Base-by-base conservation (phyloP, 768 basidiomycete genomes). In the Fistulinella prunicolor region DNA sequence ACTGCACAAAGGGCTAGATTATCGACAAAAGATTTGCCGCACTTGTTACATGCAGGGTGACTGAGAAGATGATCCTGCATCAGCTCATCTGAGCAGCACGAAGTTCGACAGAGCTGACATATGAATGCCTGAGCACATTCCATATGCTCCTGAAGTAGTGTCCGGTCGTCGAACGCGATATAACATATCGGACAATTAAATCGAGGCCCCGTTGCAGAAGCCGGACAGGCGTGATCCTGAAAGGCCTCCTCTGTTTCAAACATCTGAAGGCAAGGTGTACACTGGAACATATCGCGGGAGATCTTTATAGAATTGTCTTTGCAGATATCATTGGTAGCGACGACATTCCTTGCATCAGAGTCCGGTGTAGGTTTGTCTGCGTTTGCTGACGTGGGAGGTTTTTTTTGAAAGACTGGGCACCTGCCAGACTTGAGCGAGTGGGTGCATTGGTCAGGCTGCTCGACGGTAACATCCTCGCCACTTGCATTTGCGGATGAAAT, bases 21-120 rank as follows among this genome's bases (percentile, higher is more conserved):
- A 38, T 63, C 53, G 16, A 40, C 41, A 51, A 64, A 64, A 2
- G 38, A 24, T 20, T 44, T 49, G 42, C 23, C 38, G 12, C 63
- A 64, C 43, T 50, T 65, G 47, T 22, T 26, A 43, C 63, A 64
- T 7, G 53, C 47, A 4, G 63, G 58, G 41, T 64, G 63, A 13
- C 38, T 24, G 21, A 61, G 44, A 0, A 63, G 10, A 47, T 64
- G 63, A 24, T 65, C 61, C 20, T 61, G 50, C 21, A 65, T 16
- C 44, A 59, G 53, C 43, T 56, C 55, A 12, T 56, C 42, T 23
- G 61, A 63, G 38, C 63, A 64, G 37, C 50, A 61, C 21, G 46
- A 44, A 55, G 42, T 32, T 35, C 8, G 28, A 36, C 63, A 64
- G 26, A 60, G 37, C 23, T 53, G 53, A 42, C 63, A 64, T 8